phyloP scores from a whole-genome alignment of 768 basidiomycete genomes.

The Kwoniella botswanensis region DNA sequence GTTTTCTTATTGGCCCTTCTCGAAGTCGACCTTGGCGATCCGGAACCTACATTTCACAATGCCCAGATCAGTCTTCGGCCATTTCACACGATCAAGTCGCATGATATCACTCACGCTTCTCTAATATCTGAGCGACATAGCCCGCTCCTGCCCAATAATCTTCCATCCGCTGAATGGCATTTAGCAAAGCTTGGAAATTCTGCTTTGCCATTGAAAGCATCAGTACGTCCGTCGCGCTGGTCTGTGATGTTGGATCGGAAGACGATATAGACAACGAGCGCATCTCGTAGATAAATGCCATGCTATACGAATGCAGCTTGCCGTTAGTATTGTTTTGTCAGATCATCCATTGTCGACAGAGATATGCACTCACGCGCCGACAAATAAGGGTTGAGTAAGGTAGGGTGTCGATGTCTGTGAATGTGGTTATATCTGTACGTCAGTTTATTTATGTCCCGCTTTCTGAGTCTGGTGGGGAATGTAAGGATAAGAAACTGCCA shows the following conservation, averaged over 20 bases:
- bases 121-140: slow-evolving; percentile 39
- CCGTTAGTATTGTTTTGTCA: background rate
- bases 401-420: slow-evolving; percentile 40
- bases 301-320: slow-evolving; percentile 21
- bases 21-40: slow-evolving; percentile 23
- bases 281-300: slow-evolving; percentile 52
- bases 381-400: slow-evolving; percentile 48
- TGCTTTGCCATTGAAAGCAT: slow-evolving; percentile 46
- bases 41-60: slow-evolving; percentile 28
- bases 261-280: slow-evolving; percentile 22
- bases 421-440: no score
- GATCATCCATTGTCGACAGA: background rate
- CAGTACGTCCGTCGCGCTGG: slow-evolving; percentile 43
- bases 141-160: slow-evolving; percentile 48
- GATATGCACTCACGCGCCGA: slow-evolving; percentile 40
- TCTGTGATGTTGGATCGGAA: slow-evolving; percentile 1
- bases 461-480: no score
- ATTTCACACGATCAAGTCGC: background rate
- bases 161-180: slow-evolving; percentile 43
- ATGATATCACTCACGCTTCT: slow-evolving; percentile 37
- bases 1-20: slow-evolving; percentile 34
- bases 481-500: background rate
- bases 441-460: no score
- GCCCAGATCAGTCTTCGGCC: background rate
- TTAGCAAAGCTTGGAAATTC: slow-evolving; percentile 45